These are phyloP conservation scores for Torulaspora indica DNA, from an alignment of 805 yeast species.

Conservation along the genomic window DNA sequence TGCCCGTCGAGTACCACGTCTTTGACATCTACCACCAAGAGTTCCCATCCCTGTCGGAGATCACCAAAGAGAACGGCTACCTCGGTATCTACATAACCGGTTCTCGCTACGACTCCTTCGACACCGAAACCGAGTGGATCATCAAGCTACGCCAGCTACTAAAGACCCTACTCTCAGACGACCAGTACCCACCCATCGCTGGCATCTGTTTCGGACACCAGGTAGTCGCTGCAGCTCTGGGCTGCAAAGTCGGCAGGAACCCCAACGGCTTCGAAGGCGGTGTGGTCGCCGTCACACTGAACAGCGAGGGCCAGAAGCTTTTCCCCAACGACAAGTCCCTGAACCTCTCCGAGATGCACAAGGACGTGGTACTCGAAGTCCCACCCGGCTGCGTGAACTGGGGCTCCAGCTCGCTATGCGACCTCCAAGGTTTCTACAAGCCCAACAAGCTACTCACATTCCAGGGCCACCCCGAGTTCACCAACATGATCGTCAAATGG, in stretches of 20 bases:
- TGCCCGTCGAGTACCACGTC: conserved; percentile 19
- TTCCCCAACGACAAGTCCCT: conserved; percentile 27
- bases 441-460: conserved; percentile 53
- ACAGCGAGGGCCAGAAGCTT: conserved; percentile 33
- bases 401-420: conserved; percentile 54
- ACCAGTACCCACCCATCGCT: conserved; percentile 43
- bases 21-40: conserved; percentile 20
- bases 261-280: conserved; percentile 74
- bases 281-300: conserved; percentile 45
- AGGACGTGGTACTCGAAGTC: conserved; percentile 48
- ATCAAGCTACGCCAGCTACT: conserved; percentile 38
- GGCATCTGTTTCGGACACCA: conserved; percentile 92
- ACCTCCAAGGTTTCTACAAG: conserved; percentile 62
- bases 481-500: conserved; percentile 31
- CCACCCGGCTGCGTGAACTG: conserved; percentile 41
- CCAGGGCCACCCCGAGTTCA: conserved; percentile 91
- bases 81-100: conserved; percentile 47
- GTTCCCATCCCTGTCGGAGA: conserved; percentile 25
- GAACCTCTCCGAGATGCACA: conserved; percentile 52
- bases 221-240: conserved; percentile 61
- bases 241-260: conserved; percentile 54
- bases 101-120: conserved; percentile 45
- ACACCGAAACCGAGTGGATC: conserved; percentile 40
- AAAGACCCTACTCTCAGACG: conserved; percentile 12
- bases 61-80: conserved; percentile 13